Percentiles rank a stretch among this genome's conserved stretches.
Conservation (phyloP, 169 alveolate genomes). For the Plasmodium ovale region DNA sequence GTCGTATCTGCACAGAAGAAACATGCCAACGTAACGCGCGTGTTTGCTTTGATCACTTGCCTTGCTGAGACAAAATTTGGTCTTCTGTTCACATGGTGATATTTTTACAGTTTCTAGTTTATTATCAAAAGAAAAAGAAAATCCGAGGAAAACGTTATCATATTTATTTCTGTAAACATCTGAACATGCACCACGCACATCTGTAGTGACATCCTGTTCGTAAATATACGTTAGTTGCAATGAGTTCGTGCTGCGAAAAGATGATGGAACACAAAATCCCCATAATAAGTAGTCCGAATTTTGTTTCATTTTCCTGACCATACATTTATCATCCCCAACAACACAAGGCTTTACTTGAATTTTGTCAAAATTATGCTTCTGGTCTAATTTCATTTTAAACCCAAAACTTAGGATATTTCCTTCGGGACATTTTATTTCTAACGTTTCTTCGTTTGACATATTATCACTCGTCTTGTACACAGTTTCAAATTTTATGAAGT, state of each 20-base stretch:
- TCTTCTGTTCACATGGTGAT: slow-evolving; percentile 11
- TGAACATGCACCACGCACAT: slow-evolving; percentile 53
- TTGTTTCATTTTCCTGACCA: slow-evolving; percentile 3
- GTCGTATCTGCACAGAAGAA: slow-evolving; percentile 30
- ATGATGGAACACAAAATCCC: slow-evolving; percentile 62
- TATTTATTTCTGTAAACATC: slow-evolving; percentile 35
- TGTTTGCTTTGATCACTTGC: not conserved
- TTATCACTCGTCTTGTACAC: slow-evolving; percentile 1
- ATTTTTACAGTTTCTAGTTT: slow-evolving; percentile 10
- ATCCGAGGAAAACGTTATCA: slow-evolving; percentile 56
- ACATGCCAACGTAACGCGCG: slow-evolving; percentile 30
- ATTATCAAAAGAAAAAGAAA: slow-evolving; percentile 44
- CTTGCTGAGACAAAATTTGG: slow-evolving; percentile 27
- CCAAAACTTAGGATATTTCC: slow-evolving; percentile 43
- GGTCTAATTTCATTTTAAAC: slow-evolving; percentile 48
- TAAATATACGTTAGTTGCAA: slow-evolving; percentile 50
- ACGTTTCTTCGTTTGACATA: not conserved
- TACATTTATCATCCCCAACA: slow-evolving; percentile 47
- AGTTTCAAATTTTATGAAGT: slow-evolving; percentile 45
- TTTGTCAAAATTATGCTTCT: slow-evolving; percentile 24
- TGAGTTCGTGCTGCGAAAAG: slow-evolving; percentile 27
- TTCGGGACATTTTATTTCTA: slow-evolving; percentile 30
- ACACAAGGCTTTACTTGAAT: slow-evolving; percentile 44
- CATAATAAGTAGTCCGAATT: slow-evolving; percentile 58
- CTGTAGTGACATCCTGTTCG: not conserved